phyloP scores from a whole-genome alignment of 192 early-diverging fungal species.

The Backusella tarrabulga region DNA sequence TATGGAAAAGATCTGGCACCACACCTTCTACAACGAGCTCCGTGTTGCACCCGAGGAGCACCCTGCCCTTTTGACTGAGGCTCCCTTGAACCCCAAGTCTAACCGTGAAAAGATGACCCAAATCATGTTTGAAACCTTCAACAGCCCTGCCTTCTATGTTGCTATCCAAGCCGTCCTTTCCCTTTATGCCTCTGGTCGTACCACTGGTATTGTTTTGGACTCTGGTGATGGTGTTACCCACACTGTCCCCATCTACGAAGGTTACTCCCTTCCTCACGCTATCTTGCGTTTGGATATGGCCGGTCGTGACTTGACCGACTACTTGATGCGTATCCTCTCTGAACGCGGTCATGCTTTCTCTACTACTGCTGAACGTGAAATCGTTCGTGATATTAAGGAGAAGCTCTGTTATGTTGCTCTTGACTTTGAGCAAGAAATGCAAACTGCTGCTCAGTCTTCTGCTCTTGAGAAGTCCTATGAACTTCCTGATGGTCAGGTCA shows the following conservation, averaged over 20 bases:
- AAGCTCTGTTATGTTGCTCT: constrained; percentile 98
- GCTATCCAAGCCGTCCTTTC: constrained; percentile 95
- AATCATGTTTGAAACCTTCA: constrained; percentile 99
- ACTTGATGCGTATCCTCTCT: constrained; percentile 90
- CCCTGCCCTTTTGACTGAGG: constrained; percentile 94
- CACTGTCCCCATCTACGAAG: constrained; percentile 97
- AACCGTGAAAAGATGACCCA: constrained; percentile 99
- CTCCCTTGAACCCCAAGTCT: constrained; percentile 96
- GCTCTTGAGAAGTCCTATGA: constrained; percentile 96
- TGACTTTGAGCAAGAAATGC: constrained; percentile 97
- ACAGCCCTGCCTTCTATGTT: constrained; percentile 95
- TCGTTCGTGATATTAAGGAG: constrained; percentile 99
- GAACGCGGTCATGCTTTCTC: constrained; percentile 96
- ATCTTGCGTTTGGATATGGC: constrained; percentile 95
- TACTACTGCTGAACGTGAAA: constrained; percentile 95
- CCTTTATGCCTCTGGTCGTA: constrained; percentile 94
- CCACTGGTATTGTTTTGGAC: constrained; percentile 98
- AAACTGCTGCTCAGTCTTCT: constrained; percentile 88
- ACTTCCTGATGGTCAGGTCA: constrained; percentile 97
- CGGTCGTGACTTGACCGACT: constrained; percentile 94
- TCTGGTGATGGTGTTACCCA: constrained; percentile 98
- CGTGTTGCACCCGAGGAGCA: constrained; percentile 97
- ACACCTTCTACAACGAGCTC: constrained; percentile 97
- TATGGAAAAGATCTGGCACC: constrained; percentile 97
- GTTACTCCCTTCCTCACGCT: constrained; percentile 92